Evolutionary conservation across 148 eudicot genomes (phyloP).

Genomic region (Oxyria digyna): DNA sequence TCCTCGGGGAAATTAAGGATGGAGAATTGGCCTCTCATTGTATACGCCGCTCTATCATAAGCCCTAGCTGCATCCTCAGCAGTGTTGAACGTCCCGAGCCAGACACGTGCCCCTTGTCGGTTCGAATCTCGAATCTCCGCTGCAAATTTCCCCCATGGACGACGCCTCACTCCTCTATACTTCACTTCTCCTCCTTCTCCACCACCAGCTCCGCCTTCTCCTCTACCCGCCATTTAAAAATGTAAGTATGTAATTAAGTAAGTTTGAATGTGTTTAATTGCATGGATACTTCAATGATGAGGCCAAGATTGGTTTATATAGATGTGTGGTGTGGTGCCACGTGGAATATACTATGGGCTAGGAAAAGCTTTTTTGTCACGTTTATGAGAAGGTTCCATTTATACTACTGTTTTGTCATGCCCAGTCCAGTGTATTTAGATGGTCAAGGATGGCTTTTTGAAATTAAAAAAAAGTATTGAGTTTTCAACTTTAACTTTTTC

Average conservation of each 20-base stretch:
- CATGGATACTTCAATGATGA: not conserved
- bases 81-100: slow-evolving; percentile 72
- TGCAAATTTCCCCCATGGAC: slow-evolving; percentile 92
- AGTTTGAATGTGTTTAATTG: not conserved
- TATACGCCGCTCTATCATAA: slow-evolving; percentile 68
- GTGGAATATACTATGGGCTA: slow-evolving; percentile 21
- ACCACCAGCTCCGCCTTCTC: slow-evolving; percentile 20
- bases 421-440: slow-evolving; percentile 3
- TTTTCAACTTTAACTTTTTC: not conserved
- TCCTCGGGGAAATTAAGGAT: slow-evolving; percentile 70
- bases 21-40: slow-evolving; percentile 67
- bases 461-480: not conserved
- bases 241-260: not conserved
- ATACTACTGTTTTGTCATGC: not conserved
- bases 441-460: slow-evolving; percentile 1
- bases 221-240: not conserved
- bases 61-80: slow-evolving; percentile 85
- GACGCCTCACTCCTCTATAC: slow-evolving; percentile 56
- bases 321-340: slow-evolving; percentile 10
- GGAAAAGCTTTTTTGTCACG: not conserved
- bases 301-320: not conserved
- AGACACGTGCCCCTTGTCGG: slow-evolving; percentile 58
- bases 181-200: slow-evolving; percentile 32
- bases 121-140: slow-evolving; percentile 71
- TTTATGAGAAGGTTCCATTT: not conserved